Evolutionary conservation across 352 stramenopile genomes (phyloP).

Genomic region (Pythium folliculosum): DNA sequence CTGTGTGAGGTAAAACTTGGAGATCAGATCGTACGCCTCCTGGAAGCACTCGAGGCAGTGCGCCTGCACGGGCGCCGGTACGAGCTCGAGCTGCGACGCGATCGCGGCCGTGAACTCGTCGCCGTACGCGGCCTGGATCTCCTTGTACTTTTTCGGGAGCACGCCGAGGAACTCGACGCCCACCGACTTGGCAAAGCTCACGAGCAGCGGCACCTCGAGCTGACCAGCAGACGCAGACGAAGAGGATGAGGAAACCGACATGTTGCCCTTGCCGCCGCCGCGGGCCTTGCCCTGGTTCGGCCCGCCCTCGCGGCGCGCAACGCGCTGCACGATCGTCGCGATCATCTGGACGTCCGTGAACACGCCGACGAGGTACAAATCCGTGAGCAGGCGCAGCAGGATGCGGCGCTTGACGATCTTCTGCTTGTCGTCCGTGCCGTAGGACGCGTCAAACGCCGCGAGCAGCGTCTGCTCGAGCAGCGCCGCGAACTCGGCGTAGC

Average conservation of each 20-base stretch:
- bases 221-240: conserved; percentile 36
- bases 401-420: conserved; percentile 78
- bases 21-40: conserved; percentile 89
- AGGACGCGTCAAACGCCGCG: conserved; percentile 55
- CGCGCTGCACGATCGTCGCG: conserved; percentile 80
- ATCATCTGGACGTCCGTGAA: conserved; percentile 73
- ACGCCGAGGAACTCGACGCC: conserved; percentile 89
- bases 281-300: conserved; percentile 34
- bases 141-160: conserved; percentile 65
- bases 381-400: conserved; percentile 76
- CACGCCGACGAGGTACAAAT: conserved; percentile 83
- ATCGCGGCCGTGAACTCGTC: conserved; percentile 45
- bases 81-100: conserved; percentile 41
- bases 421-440: conserved; percentile 67
- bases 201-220: conserved; percentile 92
- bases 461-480: conserved; percentile 59
- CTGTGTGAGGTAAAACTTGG: conserved; percentile 89
- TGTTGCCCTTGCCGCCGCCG: conserved; percentile 41
- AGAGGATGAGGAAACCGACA: conserved; percentile 25
- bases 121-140: conserved; percentile 42
- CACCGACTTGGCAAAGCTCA: conserved; percentile 93
- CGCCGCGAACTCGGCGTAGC: conserved; percentile 89
- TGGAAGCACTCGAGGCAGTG: conserved; percentile 80
- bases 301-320: conserved; percentile 50
- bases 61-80: conserved; percentile 63